These are phyloP conservation scores for Ephemerocybe angulata DNA, from an alignment of 768 basidiomycete species.

Conservation along the genomic window DNA sequence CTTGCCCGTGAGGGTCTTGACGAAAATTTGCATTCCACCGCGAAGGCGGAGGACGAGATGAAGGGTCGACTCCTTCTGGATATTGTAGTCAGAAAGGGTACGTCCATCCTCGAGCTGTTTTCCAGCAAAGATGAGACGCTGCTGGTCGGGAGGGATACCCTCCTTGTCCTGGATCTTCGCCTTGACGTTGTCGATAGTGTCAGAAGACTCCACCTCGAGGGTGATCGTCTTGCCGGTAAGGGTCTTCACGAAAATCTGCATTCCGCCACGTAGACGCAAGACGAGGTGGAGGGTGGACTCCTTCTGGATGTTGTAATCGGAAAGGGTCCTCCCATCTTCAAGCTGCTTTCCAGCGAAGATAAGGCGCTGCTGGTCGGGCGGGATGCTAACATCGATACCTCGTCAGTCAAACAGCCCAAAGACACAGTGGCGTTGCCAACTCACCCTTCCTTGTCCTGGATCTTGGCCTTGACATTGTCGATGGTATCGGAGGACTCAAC, in stretches of 20 bases:
- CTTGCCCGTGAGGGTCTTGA: constrained; percentile 83
- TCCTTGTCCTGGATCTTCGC: constrained; percentile 91
- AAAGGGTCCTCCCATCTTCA: constrained; percentile 80
- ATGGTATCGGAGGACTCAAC: constrained; percentile 70
- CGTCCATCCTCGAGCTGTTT: constrained; percentile 85
- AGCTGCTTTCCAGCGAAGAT: constrained; percentile 85
- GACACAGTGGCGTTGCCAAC: constrained; percentile 13
- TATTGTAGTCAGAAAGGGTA: constrained; percentile 84
- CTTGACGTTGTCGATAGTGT: constrained; percentile 75
- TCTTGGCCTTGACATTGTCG: constrained; percentile 75
- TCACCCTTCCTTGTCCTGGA: constrained; percentile 85
- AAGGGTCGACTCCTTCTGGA: constrained; percentile 94
- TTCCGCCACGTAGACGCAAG: constrained; percentile 87
- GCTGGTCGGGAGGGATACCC: constrained; percentile 77
- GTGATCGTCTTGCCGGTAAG: constrained; percentile 89
- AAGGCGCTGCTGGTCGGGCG: constrained; percentile 74
- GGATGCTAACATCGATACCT: constrained; percentile 42
- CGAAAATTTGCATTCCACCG: constrained; percentile 85
- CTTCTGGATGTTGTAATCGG: constrained; percentile 93
- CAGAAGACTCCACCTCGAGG: constrained; percentile 78
- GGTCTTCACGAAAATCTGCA: constrained; percentile 83
- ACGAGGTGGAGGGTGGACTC: constrained; percentile 90
- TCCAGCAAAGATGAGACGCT: constrained; percentile 76
- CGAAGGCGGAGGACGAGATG: constrained; percentile 88
- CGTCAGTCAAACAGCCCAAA: constrained; percentile 9